Evolutionary conservation across 176 grass and related monocot genomes (phyloP).

Genomic region (Eragrostis curvula): DNA sequence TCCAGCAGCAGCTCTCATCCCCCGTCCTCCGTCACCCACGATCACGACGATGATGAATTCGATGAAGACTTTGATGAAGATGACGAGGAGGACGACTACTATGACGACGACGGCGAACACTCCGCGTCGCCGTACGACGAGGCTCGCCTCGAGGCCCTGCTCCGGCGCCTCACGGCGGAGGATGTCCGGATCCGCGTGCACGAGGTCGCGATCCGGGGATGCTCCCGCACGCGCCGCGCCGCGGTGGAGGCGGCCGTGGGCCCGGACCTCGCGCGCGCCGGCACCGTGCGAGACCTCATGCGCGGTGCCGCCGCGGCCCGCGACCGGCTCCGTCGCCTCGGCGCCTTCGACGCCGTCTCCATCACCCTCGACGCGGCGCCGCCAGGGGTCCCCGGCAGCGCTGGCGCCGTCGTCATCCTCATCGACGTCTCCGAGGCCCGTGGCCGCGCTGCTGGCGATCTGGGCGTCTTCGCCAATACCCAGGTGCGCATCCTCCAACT

Average conservation of each 20-base stretch:
- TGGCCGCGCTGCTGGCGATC: constrained; percentile 49
- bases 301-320: constrained; percentile 66
- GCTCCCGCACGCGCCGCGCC: constrained; percentile 55
- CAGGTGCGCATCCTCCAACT: constrained; percentile 37
- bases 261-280: constrained; percentile 55
- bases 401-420: constrained; percentile 49
- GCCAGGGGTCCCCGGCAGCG: constrained; percentile 45
- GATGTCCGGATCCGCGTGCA: constrained; percentile 79
- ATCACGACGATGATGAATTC: constrained; percentile 26
- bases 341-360: constrained; percentile 70
- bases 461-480: constrained; percentile 53
- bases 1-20: not conserved
- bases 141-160: constrained; percentile 49
- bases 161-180: constrained; percentile 64
- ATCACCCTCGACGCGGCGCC: constrained; percentile 82
- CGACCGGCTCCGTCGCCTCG: constrained; percentile 64
- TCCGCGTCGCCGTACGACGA: constrained; percentile 5
- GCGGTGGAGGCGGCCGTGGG: constrained; percentile 70
- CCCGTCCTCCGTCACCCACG: not conserved
- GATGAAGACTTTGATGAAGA: constrained; percentile 42
- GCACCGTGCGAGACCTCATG: constrained; percentile 76
- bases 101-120: not conserved
- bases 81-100: not conserved
- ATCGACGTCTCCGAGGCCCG: constrained; percentile 71
- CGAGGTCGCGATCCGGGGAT: constrained; percentile 68